Evolutionary conservation across 169 alveolate genomes (phyloP), one percentile per base, ranked within the genome.

Genomic region (Plasmodium adleri): DNA sequence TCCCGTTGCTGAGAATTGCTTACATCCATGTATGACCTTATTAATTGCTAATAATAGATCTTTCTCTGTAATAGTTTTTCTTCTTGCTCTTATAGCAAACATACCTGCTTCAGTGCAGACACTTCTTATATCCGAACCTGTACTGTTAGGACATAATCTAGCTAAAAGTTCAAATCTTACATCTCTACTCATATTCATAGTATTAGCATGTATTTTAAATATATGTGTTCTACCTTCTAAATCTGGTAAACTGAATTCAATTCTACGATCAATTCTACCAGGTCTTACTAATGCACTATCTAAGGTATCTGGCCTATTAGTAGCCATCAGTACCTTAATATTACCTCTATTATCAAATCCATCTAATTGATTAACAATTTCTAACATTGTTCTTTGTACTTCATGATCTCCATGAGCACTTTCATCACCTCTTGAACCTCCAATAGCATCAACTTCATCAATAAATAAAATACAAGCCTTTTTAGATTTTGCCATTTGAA

Each of bases 101-200:
- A 99, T 98, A 22, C 99, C 99, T 47, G 99, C 99, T 92, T 99
- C 99, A 4, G 99, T 98, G 92, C 99, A 98, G 39, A 99, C 99
- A 66, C 99, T 94, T 93, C 99, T 96, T 67, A 98, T 95, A 87
- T 99, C 99, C 7, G 99, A 99, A 9, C 99, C 99, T 15, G 99
- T 98, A 88, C 99, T 95, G 92, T 98, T 99, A 22, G 99, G 99
- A 76, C 99, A 98, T 60, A 98, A 96, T 75, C 99, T 95, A 8
- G 99, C 99, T 64, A 99, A 94, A 71, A 98, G 96, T 95, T 99
- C 99, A 95, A 96, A 98, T 64, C 99, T 92, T 60, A 98, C 98
- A 91, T 98, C 95, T 96, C 94, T 95, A 67, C 98, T 99, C 96
- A 97, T 96, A 80, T 97, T 97, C 99, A 98, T 97, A 10, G 99